Evolutionary conservation across 108 stramenopile genomes (phyloP).

Genomic region (Skeletonema tropicum): DNA sequence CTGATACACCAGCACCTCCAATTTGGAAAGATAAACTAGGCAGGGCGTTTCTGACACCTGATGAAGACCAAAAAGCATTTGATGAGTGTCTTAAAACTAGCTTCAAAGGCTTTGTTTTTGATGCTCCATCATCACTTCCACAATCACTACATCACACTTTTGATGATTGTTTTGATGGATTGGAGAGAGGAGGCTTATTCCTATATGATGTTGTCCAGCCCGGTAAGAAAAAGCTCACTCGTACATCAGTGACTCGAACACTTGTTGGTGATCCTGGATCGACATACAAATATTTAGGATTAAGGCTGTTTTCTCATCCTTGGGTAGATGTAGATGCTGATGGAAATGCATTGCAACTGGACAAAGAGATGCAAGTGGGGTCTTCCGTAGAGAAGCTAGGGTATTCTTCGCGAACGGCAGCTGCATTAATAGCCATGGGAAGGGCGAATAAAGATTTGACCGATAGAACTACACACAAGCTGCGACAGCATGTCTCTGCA

Average conservation of each 20-base stretch:
- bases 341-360: conserved; percentile 20
- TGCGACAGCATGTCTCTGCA: conserved; percentile 40
- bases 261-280: conserved; percentile 86
- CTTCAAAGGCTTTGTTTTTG: conserved; percentile 56
- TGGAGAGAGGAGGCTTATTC: conserved; percentile 58
- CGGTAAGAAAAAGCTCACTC: conserved; percentile 73
- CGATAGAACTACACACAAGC: conserved; percentile 16
- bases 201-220: conserved; percentile 84
- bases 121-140: conserved; percentile 37
- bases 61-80: conserved; percentile 41
- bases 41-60: conserved; percentile 47
- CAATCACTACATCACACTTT: conserved; percentile 37
- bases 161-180: conserved; percentile 48
- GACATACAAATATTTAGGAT: conserved; percentile 93
- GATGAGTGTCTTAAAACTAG: conserved; percentile 48
- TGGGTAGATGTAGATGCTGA: conserved; percentile 63
- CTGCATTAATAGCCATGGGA: conserved; percentile 53
- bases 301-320: conserved; percentile 90
- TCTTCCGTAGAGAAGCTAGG: conserved; percentile 38
- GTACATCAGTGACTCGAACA: conserved; percentile 80
- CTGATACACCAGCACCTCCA: conserved; percentile 16
- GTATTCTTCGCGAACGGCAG: conserved; percentile 27
- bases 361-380: background rate
- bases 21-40: conserved; percentile 5
- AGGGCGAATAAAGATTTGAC: conserved; percentile 52